Evolutionary conservation across 2,329 filamentous ascomycete genomes (phyloP).

Genomic region (Xylaria sp.): DNA sequence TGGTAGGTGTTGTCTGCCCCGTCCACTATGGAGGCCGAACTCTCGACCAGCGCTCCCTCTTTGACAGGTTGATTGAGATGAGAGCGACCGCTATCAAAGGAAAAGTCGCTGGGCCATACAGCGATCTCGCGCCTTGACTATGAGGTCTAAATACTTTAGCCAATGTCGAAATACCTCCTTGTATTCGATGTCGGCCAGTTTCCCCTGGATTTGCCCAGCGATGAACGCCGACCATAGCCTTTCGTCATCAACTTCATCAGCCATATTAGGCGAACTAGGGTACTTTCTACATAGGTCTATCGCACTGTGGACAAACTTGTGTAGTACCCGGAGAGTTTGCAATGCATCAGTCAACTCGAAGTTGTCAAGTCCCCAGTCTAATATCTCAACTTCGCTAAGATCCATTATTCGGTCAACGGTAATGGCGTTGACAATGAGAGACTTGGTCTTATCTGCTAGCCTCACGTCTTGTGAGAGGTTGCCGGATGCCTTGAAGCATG

Average conservation of each 20-base stretch:
- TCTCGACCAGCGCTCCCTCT: neutral
- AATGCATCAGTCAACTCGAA: constrained; percentile 19
- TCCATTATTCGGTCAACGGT: constrained; percentile 20
- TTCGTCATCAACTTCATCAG: neutral
- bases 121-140: constrained; percentile 1
- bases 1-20: constrained; percentile 13
- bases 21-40: neutral
- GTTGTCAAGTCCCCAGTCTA: constrained; percentile 26
- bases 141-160: constrained; percentile 13
- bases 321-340: neutral
- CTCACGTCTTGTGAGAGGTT: constrained; percentile 5
- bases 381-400: constrained; percentile 7
- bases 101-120: too few species aligned
- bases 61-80: constrained; percentile 8
- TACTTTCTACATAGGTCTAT: constrained; percentile 28
- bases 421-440: constrained; percentile 21
- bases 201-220: constrained; percentile 16
- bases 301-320: constrained; percentile 24
- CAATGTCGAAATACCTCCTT: constrained; percentile 24
- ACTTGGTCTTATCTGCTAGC: constrained; percentile 14
- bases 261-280: neutral
- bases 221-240: constrained; percentile 25
- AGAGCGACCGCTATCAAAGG: too few species aligned
- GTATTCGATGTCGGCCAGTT: constrained; percentile 7
- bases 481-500: constrained; percentile 24